These are phyloP conservation scores for Cladosporium sp. DNA, from an alignment of 2,329 filamentous ascomycete genomes.

Conservation along the genomic window DNA sequence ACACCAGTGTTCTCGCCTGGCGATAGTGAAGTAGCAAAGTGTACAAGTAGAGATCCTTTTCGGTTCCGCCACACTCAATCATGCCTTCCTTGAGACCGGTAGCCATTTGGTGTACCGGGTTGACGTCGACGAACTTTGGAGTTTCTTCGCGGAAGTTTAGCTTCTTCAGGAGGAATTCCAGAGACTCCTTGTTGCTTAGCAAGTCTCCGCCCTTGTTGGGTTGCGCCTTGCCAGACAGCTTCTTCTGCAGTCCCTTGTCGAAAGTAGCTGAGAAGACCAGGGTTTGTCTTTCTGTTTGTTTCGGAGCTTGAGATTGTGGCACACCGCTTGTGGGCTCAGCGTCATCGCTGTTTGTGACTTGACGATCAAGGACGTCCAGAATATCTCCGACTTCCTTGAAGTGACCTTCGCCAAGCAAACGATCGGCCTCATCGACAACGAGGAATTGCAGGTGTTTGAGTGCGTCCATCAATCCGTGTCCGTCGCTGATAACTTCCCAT, in stretches of 20 bases:
- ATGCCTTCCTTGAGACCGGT: conserved; percentile 81
- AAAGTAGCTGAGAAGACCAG: conserved; percentile 97
- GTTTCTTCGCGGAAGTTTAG: conserved; percentile 81
- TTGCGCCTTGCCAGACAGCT: conserved; percentile 75
- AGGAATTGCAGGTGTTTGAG: conserved; percentile 77
- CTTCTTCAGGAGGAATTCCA: conserved; percentile 90
- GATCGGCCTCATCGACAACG: conserved; percentile 91
- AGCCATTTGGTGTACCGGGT: conserved; percentile 87
- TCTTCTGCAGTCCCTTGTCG: conserved; percentile 86
- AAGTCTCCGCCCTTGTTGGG: conserved; percentile 55
- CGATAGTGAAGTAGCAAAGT: conserved; percentile 80
- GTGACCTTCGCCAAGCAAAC: conserved; percentile 85
- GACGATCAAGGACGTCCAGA: conserved; percentile 72
- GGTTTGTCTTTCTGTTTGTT: conserved; percentile 65
- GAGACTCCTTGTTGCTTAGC: conserved; percentile 72
- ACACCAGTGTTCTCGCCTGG: conserved; percentile 78
- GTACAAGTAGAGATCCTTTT: conserved; percentile 97
- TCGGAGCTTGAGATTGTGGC: conserved; percentile 11
- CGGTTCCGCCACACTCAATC: conserved; percentile 86
- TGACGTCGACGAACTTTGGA: conserved; percentile 89
- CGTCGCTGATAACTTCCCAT: conserved; percentile 88
- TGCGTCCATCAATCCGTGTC: conserved; percentile 65
- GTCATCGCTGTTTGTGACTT: conserved; percentile 27
- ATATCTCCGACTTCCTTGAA: conserved; percentile 95
- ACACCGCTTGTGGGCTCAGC: conserved; percentile 5